phyloP scores from a whole-genome alignment of 2,329 filamentous ascomycete species.

The Alternaria consortialis region DNA sequence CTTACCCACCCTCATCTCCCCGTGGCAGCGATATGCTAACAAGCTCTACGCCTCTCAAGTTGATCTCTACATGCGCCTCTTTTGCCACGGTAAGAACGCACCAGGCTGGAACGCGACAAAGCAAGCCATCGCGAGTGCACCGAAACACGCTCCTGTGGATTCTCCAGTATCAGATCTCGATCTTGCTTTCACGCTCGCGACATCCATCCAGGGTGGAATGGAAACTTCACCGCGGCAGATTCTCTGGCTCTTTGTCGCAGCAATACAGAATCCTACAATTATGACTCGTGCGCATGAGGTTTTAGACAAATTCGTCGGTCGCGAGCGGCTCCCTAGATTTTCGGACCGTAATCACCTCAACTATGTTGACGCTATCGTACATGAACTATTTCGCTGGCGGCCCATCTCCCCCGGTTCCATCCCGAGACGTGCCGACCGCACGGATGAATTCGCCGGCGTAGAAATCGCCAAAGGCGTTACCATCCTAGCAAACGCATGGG shows the following conservation, averaged over 20 bases:
- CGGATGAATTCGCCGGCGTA: slow-evolving; percentile 15
- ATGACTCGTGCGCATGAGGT: slow-evolving; percentile 11
- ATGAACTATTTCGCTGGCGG: slow-evolving; percentile 20
- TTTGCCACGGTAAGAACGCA: slow-evolving; percentile 10
- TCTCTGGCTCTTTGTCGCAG: slow-evolving; percentile 19
- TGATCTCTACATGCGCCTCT: slow-evolving; percentile 17
- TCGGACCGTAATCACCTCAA: slow-evolving; percentile 8
- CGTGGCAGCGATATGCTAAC: slow-evolving; percentile 17
- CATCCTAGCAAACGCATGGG: slow-evolving; percentile 21
- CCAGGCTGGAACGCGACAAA: slow-evolving; percentile 20
- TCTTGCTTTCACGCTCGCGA: slow-evolving; percentile 21
- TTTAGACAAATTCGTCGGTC: slow-evolving; percentile 16
- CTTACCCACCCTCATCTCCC: slow-evolving; percentile 11
- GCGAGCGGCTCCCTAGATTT: slow-evolving; percentile 13
- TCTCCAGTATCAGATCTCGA: slow-evolving; percentile 12
- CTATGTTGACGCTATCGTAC: slow-evolving; percentile 17
- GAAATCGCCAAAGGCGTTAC: slow-evolving; percentile 15
- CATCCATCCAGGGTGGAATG: slow-evolving; percentile 20
- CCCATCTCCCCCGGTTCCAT: slow-evolving; percentile 19
- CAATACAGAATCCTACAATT: slow-evolving; percentile 3
- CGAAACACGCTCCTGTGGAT: slow-evolving; percentile 7
- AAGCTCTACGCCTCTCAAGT: slow-evolving; percentile 17
- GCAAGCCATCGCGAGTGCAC: slow-evolving; percentile 14
- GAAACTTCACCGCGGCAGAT: slow-evolving; percentile 21
- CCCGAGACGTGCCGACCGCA: slow-evolving; percentile 13